Conservation (phyloP, 2,329 filamentous ascomycete species). For the Fusarium mangiferae region DNA sequence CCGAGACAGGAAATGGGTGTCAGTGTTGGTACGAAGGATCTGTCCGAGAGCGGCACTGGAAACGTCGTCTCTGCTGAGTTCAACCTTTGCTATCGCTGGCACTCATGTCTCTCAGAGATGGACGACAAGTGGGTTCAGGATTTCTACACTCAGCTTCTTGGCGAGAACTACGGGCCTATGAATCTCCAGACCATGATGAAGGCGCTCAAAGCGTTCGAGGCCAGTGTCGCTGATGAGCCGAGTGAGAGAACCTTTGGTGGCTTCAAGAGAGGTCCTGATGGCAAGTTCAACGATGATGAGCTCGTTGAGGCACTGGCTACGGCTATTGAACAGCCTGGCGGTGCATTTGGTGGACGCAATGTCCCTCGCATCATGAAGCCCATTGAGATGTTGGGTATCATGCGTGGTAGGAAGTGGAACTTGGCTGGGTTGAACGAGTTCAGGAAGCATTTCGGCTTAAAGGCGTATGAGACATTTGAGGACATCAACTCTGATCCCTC, state of each 20-base stretch:
- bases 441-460: constrained; percentile 81
- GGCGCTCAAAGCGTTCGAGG: constrained; percentile 72
- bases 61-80: constrained; percentile 90
- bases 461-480: constrained; percentile 80
- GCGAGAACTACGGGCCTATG: constrained; percentile 64
- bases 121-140: constrained; percentile 85
- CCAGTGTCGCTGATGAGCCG: constrained; percentile 71
- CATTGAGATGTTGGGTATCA: constrained; percentile 83
- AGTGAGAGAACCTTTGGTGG: constrained; percentile 73
- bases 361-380: constrained; percentile 79
- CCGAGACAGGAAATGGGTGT: constrained; percentile 76
- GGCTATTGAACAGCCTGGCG: constrained; percentile 80
- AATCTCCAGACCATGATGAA: constrained; percentile 68
- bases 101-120: constrained; percentile 77
- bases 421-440: constrained; percentile 85
- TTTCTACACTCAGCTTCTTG: constrained; percentile 71
- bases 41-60: constrained; percentile 76
- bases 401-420: constrained; percentile 81
- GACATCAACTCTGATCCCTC: constrained; percentile 84
- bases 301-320: constrained; percentile 75
- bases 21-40: constrained; percentile 61
- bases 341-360: constrained; percentile 78
- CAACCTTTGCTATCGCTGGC: constrained; percentile 89
- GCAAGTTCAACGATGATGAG: constrained; percentile 79
- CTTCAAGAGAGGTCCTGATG: constrained; percentile 72